phyloP scores from a whole-genome alignment of 352 stramenopile species.

The Phytophthora brassicae region DNA sequence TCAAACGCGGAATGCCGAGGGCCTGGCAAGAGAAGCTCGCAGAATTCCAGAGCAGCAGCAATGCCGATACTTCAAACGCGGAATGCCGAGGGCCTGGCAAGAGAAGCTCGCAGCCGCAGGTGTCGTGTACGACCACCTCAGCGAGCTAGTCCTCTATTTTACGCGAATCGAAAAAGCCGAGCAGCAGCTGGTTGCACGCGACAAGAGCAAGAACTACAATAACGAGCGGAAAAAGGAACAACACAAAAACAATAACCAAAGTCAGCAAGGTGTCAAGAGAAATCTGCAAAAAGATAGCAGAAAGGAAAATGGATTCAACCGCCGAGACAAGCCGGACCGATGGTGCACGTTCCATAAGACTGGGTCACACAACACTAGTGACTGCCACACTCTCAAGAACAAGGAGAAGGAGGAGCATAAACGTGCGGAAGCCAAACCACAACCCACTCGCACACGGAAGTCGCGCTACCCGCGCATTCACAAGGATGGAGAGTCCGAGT shows the following conservation, averaged over 20 bases:
- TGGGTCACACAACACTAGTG: neutral
- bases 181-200: neutral
- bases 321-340: too few species aligned
- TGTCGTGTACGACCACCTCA: neutral
- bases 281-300: neutral
- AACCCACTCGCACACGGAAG: neutral
- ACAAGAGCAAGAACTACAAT: neutral
- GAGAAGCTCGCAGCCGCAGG: neutral
- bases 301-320: neutral
- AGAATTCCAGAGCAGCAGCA: slow-evolving; percentile 1
- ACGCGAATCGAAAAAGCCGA: neutral
- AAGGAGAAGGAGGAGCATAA: neutral
- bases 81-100: slow-evolving; percentile 4
- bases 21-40: neutral
- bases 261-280: neutral
- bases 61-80: slow-evolving; percentile 7
- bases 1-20: too few species aligned
- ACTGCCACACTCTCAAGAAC: neutral
- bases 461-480: slow-evolving; percentile 3
- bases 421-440: neutral
- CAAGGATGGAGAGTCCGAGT: neutral
- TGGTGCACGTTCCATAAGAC: neutral
- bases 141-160: neutral
- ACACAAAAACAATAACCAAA: neutral
- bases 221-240: neutral